Percentiles rank a stretch among this genome's conserved stretches.
Evolutionary conservation across 345 rosid species (phyloP).

Genomic region (Syzygium oleosum): DNA sequence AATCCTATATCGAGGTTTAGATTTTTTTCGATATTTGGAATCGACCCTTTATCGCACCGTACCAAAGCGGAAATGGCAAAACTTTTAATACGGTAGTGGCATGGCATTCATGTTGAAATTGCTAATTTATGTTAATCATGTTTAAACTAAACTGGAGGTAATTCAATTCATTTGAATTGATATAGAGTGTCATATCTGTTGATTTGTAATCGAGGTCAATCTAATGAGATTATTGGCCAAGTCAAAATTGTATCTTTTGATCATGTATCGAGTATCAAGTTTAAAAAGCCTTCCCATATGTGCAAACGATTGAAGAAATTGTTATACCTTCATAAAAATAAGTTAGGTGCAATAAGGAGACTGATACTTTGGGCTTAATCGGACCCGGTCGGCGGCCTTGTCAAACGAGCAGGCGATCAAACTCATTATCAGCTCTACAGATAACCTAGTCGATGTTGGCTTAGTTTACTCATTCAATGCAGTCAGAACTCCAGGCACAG

Average conservation of each 20-base stretch:
- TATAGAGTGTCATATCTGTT: background rate
- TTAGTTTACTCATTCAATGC: background rate
- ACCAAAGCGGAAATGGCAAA: background rate
- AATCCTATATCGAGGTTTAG: background rate
- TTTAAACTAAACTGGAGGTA: background rate
- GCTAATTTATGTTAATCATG: background rate
- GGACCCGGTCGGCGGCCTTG: background rate
- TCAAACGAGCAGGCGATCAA: background rate
- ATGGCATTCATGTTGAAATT: background rate
- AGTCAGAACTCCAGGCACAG: background rate
- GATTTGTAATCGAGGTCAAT: background rate
- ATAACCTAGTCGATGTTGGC: background rate
- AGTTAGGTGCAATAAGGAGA: background rate
- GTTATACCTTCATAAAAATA: background rate
- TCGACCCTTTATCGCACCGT: background rate
- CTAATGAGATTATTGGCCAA: background rate
- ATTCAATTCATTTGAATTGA: background rate
- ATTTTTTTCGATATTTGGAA: background rate
- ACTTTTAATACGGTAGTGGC: background rate
- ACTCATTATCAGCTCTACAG: background rate
- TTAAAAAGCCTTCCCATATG: background rate
- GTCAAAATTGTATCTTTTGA: background rate
- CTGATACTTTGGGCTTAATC: background rate
- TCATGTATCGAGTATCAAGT: background rate
- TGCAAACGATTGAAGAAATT: too few species aligned